These are phyloP conservation scores for Hypoxylon intermedium DNA, from an alignment of 495 filamentous ascomycete genomes.

Conservation along the genomic window DNA sequence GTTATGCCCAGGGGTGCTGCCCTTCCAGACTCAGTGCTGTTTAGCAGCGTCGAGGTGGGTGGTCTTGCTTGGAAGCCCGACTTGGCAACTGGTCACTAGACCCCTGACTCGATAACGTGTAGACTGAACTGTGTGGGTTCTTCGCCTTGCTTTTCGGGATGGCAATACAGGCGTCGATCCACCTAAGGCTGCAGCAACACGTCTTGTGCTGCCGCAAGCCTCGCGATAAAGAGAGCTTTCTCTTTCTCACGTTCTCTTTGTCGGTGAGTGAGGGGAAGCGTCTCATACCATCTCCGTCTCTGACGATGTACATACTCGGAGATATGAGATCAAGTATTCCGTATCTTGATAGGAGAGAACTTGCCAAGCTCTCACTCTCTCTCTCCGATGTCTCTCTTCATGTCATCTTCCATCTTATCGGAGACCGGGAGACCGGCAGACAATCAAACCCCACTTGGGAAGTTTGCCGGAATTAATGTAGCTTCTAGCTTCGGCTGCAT, in stretches of 20 bases:
- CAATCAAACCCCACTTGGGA: conserved; percentile 28
- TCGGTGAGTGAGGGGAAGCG: not conserved
- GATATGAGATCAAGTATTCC: not conserved
- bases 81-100: conserved; percentile 30
- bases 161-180: conserved; percentile 20
- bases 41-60: not conserved
- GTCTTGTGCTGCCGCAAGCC: not conserved
- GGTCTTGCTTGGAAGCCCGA: conserved; percentile 9
- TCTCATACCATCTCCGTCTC: not conserved
- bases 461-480: conserved; percentile 35
- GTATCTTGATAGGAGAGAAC: not conserved
- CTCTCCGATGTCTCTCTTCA: not conserved
- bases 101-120: conserved; percentile 27
- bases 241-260: conserved; percentile 14
- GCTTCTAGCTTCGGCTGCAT: conserved; percentile 14
- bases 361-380: not conserved
- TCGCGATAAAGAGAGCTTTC: conserved; percentile 2
- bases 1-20: conserved; percentile 26
- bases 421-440: conserved; percentile 15
- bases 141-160: conserved; percentile 36
- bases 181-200: conserved; percentile 14
- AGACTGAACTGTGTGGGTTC: conserved; percentile 28
- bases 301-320: not conserved
- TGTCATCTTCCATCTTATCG: conserved; percentile 9
- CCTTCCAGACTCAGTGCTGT: conserved; percentile 11